These are phyloP conservation scores for Euphorbia pulcherrima DNA, from an alignment of 345 rosid species.

Conservation along the genomic window DNA sequence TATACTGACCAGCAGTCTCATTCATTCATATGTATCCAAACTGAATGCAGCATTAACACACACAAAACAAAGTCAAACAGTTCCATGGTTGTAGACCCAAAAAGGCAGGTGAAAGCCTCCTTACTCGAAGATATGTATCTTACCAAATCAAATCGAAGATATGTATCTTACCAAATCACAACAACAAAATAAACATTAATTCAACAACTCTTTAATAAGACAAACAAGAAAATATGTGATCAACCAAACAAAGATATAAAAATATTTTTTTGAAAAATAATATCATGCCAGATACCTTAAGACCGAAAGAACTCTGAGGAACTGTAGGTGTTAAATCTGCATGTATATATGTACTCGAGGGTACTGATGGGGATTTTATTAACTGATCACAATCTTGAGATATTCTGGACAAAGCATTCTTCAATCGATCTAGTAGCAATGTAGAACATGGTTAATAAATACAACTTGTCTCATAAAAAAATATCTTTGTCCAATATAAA, in stretches of 20 bases:
- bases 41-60: background rate
- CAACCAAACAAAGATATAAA: background rate
- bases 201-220: background rate
- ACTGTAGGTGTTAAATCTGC: conserved; percentile 61
- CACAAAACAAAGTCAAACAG: background rate
- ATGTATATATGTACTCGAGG: conserved; percentile 41
- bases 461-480: background rate
- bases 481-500: background rate
- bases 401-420: conserved; percentile 68
- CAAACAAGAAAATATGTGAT: background rate
- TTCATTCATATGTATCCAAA: background rate
- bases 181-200: conserved; percentile 3
- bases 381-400: conserved; percentile 93
- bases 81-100: background rate
- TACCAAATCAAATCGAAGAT: too few relatives aligned
- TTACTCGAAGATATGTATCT: background rate
- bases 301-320: conserved; percentile 64
- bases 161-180: background rate
- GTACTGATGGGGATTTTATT: conserved; percentile 59
- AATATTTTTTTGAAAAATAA: background rate
- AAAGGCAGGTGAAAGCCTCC: background rate
- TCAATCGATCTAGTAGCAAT: conserved; percentile 69
- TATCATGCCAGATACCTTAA: conserved; percentile 56
- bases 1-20: background rate
- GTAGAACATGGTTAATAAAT: conserved; percentile 11